Percentiles rank a stretch among this genome's conserved stretches.
Conservation (phyloP, 1,139 yeast genomes). For the Candida neerlandica region DNA sequence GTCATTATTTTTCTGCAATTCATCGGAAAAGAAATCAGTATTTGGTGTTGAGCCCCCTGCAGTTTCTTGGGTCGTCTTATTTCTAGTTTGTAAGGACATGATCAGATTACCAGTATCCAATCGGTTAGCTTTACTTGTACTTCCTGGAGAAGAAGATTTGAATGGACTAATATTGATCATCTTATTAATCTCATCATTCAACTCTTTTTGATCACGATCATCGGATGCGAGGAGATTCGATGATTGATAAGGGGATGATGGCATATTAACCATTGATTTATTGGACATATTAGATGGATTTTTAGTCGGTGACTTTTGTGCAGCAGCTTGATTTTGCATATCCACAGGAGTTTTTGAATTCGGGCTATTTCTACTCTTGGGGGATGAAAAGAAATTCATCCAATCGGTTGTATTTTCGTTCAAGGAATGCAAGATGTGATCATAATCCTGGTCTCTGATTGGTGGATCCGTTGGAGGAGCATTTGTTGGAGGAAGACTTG, state of each 20-base stretch:
- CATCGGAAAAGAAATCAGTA: slow-evolving; percentile 33
- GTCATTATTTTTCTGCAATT: neutral
- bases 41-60: slow-evolving; percentile 32
- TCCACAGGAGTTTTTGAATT: slow-evolving; percentile 42
- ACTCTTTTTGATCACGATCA: slow-evolving; percentile 7
- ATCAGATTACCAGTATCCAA: slow-evolving; percentile 40
- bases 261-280: slow-evolving; percentile 39
- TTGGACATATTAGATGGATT: slow-evolving; percentile 29
- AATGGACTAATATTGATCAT: slow-evolving; percentile 13
- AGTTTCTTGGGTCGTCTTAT: slow-evolving; percentile 18
- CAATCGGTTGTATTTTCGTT: slow-evolving; percentile 27
- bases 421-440: slow-evolving; percentile 42
- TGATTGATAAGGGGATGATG: slow-evolving; percentile 39
- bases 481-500: neutral
- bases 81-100: slow-evolving; percentile 24
- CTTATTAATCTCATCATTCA: slow-evolving; percentile 11
- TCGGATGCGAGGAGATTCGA: slow-evolving; percentile 5
- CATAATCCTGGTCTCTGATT: slow-evolving; percentile 37
- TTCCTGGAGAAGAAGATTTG: slow-evolving; percentile 36
- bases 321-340: slow-evolving; percentile 13
- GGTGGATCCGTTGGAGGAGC: slow-evolving; percentile 13
- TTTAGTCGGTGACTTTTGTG: slow-evolving; percentile 19
- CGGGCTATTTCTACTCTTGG: slow-evolving; percentile 48
- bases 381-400: slow-evolving; percentile 49
- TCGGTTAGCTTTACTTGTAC: slow-evolving; percentile 38